Conservation (phyloP, 495 filamentous ascomycete genomes). For the Penicillium pancosmium region DNA sequence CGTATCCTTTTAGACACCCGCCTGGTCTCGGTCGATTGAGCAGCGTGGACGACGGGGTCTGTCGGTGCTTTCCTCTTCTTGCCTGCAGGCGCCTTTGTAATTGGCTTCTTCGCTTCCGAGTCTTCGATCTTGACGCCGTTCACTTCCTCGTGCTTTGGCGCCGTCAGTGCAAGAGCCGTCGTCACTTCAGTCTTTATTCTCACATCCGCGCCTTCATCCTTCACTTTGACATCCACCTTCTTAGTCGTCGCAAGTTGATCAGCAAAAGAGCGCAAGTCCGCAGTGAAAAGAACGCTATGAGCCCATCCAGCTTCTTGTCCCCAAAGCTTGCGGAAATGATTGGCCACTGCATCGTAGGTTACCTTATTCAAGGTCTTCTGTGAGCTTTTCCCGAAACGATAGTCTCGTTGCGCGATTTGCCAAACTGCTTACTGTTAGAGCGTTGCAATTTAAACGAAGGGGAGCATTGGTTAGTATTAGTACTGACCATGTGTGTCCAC, state of each 20-base stretch:
- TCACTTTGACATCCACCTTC: slow-evolving; percentile 40
- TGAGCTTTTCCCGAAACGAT: slow-evolving; percentile 84
- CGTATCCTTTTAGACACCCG: slow-evolving; percentile 44
- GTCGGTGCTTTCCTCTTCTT: slow-evolving; percentile 27
- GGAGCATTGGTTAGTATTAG: neutral
- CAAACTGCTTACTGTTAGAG: slow-evolving; percentile 60
- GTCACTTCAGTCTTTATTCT: slow-evolving; percentile 34
- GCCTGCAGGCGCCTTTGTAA: slow-evolving; percentile 10
- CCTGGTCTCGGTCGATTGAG: slow-evolving; percentile 37
- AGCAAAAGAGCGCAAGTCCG: slow-evolving; percentile 85
- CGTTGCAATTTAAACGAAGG: neutral
- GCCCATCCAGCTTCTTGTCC: slow-evolving; percentile 96
- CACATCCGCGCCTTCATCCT: slow-evolving; percentile 30
- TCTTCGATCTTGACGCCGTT: slow-evolving; percentile 29
- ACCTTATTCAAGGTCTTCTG: slow-evolving; percentile 84
- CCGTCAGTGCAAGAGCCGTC: slow-evolving; percentile 32
- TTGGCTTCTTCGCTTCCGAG: slow-evolving; percentile 21
- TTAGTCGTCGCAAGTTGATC: slow-evolving; percentile 58
- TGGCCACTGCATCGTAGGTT: slow-evolving; percentile 86
- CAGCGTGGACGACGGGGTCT: slow-evolving; percentile 25
- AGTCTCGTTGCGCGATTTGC: slow-evolving; percentile 97
- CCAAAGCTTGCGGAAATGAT: slow-evolving; percentile 90
- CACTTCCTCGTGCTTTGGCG: slow-evolving; percentile 26
- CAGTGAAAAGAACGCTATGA: slow-evolving; percentile 94
- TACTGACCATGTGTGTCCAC: slow-evolving; percentile 87